A percentile compares a stretch with the other conserved stretches of the same genome.
Conservation (phyloP, 2,329 filamentous ascomycete species). For the Neocatenulostroma microsporum region DNA sequence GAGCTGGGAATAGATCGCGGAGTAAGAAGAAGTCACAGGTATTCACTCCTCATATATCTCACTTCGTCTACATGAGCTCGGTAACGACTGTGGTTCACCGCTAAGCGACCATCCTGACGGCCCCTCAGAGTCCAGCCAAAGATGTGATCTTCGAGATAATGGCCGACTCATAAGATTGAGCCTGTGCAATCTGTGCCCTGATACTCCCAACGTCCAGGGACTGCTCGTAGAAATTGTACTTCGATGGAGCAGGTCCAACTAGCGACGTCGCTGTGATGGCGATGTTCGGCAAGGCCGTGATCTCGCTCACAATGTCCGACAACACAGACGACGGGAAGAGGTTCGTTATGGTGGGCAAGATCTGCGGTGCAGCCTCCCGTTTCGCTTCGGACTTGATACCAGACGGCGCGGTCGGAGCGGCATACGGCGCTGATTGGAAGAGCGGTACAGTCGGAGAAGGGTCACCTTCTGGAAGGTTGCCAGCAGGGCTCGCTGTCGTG, state of each 20-base stretch:
- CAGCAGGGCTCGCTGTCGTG: background rate
- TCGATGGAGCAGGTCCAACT: constrained; percentile 2
- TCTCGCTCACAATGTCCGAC: background rate
- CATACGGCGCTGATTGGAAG: constrained; percentile 4
- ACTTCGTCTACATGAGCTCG: too few relatives aligned
- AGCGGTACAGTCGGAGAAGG: constrained; percentile 3
- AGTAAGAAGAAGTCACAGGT: too few relatives aligned
- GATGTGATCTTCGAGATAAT: constrained; percentile 5
- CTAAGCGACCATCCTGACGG: too few relatives aligned
- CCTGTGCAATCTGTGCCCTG: constrained; percentile 2
- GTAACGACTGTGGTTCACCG: too few relatives aligned
- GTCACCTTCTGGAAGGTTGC: constrained; percentile 5
- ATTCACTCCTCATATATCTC: too few relatives aligned
- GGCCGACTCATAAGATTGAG: constrained; percentile 4
- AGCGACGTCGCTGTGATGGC: constrained; percentile 1
- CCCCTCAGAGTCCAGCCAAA: background rate
- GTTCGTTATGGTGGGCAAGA: background rate
- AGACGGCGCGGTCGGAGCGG: constrained; percentile 1
- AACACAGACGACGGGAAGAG: background rate
- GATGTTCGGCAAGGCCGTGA: background rate
- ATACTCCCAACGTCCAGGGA: constrained; percentile 1
- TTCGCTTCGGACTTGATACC: background rate
- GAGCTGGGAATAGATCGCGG: too few relatives aligned
- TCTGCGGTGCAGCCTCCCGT: too few relatives aligned
- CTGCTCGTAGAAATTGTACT: constrained; percentile 6